Percentiles rank a stretch among this genome's conserved stretches.
phyloP scores from a whole-genome alignment of 768 basidiomycete species.

The Boletus reticuloceps region DNA sequence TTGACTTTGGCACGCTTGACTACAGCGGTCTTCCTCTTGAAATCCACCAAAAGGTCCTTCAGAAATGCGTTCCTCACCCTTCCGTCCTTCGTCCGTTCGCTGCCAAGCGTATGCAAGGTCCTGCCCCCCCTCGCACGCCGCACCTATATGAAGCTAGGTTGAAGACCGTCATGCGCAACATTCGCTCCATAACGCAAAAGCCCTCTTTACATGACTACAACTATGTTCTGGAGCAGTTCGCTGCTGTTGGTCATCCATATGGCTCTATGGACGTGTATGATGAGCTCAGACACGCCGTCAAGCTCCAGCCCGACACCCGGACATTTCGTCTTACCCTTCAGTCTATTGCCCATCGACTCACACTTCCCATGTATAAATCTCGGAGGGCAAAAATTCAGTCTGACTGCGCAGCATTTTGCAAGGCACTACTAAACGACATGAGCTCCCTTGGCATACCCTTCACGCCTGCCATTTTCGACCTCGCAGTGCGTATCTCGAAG shows the following conservation, averaged over 20 bases:
- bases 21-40: slow-evolving; percentile 55
- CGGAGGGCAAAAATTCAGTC: slow-evolving; percentile 35
- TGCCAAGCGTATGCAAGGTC: slow-evolving; percentile 40
- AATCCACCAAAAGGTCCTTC: slow-evolving; percentile 67
- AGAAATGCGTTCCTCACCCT: slow-evolving; percentile 56
- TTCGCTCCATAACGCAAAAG: slow-evolving; percentile 47
- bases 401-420: slow-evolving; percentile 47
- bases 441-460: slow-evolving; percentile 42
- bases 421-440: slow-evolving; percentile 60
- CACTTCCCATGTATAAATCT: slow-evolving; percentile 49
- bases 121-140: slow-evolving; percentile 35
- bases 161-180: slow-evolving; percentile 66
- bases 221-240: slow-evolving; percentile 71
- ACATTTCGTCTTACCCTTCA: slow-evolving; percentile 67
- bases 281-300: slow-evolving; percentile 46
- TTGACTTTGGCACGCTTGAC: slow-evolving; percentile 48
- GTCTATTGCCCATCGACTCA: slow-evolving; percentile 65
- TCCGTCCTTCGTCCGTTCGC: slow-evolving; percentile 43
- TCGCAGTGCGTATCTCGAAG: slow-evolving; percentile 66
- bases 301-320: slow-evolving; percentile 46
- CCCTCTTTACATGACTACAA: slow-evolving; percentile 65
- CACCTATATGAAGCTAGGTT: slow-evolving; percentile 68
- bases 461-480: slow-evolving; percentile 62
- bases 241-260: slow-evolving; percentile 66
- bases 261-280: slow-evolving; percentile 60